These are phyloP conservation scores for Mycena venus DNA, from an alignment of 768 basidiomycete genomes.

Conservation along the genomic window DNA sequence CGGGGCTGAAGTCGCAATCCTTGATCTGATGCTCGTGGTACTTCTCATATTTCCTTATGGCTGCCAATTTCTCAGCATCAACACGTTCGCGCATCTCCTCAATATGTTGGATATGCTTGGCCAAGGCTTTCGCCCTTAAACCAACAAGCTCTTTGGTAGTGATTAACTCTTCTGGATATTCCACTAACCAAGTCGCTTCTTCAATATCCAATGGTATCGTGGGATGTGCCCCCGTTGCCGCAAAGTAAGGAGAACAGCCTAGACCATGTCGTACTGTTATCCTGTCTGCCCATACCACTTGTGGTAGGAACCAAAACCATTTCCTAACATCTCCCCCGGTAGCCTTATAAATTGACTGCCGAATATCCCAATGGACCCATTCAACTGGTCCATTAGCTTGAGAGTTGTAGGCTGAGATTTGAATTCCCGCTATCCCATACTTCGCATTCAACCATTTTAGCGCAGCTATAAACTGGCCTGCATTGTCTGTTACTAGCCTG, in stretches of 20 bases:
- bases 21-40: conserved; percentile 28
- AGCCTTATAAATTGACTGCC: conserved; percentile 51
- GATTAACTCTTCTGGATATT: conserved; percentile 33
- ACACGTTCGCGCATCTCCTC: neutral
- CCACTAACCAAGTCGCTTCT: conserved; percentile 47
- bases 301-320: conserved; percentile 45
- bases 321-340: conserved; percentile 43
- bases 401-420: conserved; percentile 51
- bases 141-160: conserved; percentile 41
- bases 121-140: conserved; percentile 36
- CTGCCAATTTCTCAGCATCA: neutral
- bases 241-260: conserved; percentile 51
- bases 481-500: conserved; percentile 60
- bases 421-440: conserved; percentile 45
- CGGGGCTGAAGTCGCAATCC: conserved; percentile 43
- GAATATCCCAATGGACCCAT: conserved; percentile 39
- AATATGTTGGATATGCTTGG: conserved; percentile 29
- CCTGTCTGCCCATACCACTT: conserved; percentile 53
- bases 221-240: conserved; percentile 46
- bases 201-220: conserved; percentile 47
- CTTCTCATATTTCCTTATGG: neutral
- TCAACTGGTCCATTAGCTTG: conserved; percentile 49
- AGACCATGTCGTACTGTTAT: conserved; percentile 43
- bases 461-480: conserved; percentile 39
- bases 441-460: conserved; percentile 38